Percentiles rank a stretch among this genome's conserved stretches.
Conservation (phyloP, 208 protist species). For the Leishmania mexicana region DNA sequence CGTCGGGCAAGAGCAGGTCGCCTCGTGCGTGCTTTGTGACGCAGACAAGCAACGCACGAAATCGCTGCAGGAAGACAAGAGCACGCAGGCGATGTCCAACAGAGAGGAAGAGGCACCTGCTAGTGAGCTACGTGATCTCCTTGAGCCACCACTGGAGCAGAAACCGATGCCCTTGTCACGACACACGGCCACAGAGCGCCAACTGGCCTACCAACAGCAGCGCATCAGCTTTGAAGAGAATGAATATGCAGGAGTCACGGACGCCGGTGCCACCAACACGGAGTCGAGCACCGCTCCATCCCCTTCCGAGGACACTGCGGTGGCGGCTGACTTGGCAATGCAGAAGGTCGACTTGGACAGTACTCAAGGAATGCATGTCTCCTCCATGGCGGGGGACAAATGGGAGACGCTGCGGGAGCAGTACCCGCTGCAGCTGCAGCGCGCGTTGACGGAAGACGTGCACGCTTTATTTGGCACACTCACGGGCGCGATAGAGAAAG, state of each 20-base stretch:
- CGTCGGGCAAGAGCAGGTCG: not conserved
- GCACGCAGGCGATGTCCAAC: not conserved
- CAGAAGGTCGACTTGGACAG: not conserved
- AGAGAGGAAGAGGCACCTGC: not conserved
- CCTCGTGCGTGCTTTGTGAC: not conserved
- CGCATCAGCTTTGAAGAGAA: not conserved
- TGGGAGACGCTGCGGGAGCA: slow-evolving; percentile 4
- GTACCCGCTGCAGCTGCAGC: slow-evolving; percentile 13
- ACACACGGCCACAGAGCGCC: not conserved
- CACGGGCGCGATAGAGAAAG: not conserved
- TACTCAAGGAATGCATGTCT: slow-evolving; percentile 1
- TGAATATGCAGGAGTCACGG: not conserved
- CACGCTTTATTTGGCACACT: slow-evolving; percentile 11
- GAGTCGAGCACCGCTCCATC: not conserved
- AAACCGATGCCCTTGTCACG: not conserved
- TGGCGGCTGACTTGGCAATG: not conserved
- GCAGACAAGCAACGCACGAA: not conserved
- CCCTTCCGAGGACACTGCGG: not conserved
- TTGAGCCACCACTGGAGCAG: not conserved
- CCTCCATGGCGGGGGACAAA: slow-evolving; percentile 10
- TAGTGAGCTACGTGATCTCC: not conserved
- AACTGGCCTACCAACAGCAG: not conserved
- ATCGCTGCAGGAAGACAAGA: not conserved
- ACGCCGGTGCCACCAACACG: not conserved
- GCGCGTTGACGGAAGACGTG: slow-evolving; percentile 16